Evolutionary conservation across 2,329 filamentous ascomycete species (phyloP).

Genomic region (Pseudogymnoascus sp.): DNA sequence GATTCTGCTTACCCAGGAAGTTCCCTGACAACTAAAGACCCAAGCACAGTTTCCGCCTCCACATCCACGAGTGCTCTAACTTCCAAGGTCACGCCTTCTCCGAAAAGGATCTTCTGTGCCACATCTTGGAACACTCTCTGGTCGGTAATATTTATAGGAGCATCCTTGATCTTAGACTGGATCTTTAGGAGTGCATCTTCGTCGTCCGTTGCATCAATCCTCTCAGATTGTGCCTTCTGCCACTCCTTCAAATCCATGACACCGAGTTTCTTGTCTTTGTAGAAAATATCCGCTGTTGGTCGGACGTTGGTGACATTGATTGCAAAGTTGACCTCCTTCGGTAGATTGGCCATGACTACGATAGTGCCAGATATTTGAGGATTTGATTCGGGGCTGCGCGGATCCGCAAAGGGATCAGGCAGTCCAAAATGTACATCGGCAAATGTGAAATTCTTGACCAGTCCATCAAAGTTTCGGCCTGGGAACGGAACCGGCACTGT

Average conservation of each 20-base stretch:
- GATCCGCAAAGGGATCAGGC: constrained; percentile 71
- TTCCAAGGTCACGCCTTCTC: constrained; percentile 57
- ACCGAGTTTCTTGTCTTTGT: constrained; percentile 70
- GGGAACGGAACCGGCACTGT: constrained; percentile 80
- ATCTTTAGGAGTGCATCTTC: constrained; percentile 61
- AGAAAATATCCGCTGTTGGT: constrained; percentile 73
- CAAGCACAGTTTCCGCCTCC: constrained; percentile 72
- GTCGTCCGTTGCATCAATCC: constrained; percentile 47
- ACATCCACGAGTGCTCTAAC: constrained; percentile 78
- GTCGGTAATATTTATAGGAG: constrained; percentile 76
- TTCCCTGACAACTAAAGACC: constrained; percentile 69
- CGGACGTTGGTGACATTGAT: constrained; percentile 70
- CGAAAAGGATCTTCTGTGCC: constrained; percentile 70
- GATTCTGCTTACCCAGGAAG: constrained; percentile 53
- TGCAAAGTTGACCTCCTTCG: constrained; percentile 79
- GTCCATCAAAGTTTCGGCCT: constrained; percentile 68
- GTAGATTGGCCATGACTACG: constrained; percentile 68
- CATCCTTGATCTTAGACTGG: constrained; percentile 66
- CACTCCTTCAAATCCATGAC: constrained; percentile 71
- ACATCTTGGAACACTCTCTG: constrained; percentile 70
- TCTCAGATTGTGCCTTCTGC: constrained; percentile 78
- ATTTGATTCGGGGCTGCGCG: constrained; percentile 61
- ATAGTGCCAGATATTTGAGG: constrained; percentile 80
- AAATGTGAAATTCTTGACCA: constrained; percentile 83
- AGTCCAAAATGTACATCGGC: constrained; percentile 78